Base-by-base conservation (phyloP, 1,284 basidiomycete genomes). In the Ceratobasidium sp. region DNA sequence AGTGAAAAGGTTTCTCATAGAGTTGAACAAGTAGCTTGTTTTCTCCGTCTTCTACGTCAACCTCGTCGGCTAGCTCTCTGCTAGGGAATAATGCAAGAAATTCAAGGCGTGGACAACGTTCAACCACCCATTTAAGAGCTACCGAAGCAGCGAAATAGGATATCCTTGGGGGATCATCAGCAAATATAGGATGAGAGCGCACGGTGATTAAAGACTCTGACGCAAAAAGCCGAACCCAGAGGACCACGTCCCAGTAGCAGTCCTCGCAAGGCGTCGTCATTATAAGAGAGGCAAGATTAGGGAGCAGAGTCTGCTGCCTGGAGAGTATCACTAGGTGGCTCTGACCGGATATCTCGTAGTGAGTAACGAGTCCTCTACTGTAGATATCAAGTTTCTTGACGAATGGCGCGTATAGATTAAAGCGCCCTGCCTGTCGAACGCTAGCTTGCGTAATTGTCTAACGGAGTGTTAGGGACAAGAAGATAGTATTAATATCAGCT, bases 401-500 rank as follows among this genome's bases (percentile, higher is more conserved):
- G 33, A 49, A 66, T 28, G 72, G 61, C 15, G 61, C 60, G 72
- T 75, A 75, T 13, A 66, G n/a, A 20, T 53, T 60, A 46, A 75
- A 75, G 2, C 60, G 58, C 1, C 23, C 23, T 28, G 23, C 49
- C 10, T 56, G 23, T 44, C 49, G 40, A 6, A 60, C 6, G 40
- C 4, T 15, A 58, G 20, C 28, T 28, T 49, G 15, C 28, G 55
- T 20, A 42, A 72, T 49, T 49, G n/a, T 23, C 55, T 72, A 23
- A 13, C 3, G 10, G 20, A 1, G 4, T 55, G 26, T 6, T 23
- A 58, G 7, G 10, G n/a, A 70, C 1, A 10, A 10, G 18, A n/a
- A 23, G 26, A 13, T 3, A 39, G 18, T 10, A 46, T 26, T 26
- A 23, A 12, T 3, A 44, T 10, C 10, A 28, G 12, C 53, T 55